These are phyloP conservation scores for Ascochyta lentis DNA, from an alignment of 2,329 filamentous ascomycete species.

Conservation along the genomic window DNA sequence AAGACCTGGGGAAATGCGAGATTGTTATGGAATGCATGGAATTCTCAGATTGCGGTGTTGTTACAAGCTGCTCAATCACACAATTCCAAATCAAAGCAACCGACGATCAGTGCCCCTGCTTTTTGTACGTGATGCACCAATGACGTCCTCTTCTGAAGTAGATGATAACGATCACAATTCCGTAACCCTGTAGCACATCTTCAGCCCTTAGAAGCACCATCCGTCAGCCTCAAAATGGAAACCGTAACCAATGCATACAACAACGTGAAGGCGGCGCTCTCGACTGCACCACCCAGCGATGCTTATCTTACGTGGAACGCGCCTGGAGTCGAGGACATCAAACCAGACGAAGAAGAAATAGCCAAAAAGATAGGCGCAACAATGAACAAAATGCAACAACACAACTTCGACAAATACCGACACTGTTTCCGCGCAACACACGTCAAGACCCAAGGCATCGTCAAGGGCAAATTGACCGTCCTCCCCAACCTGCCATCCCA, in stretches of 20 bases:
- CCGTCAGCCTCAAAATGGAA: neutral
- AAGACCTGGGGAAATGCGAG: neutral
- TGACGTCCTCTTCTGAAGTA: neutral
- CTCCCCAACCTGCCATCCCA: conserved; percentile 34
- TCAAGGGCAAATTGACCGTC: conserved; percentile 25
- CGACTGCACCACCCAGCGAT: conserved; percentile 29
- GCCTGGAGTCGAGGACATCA: conserved; percentile 41
- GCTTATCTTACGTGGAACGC: conserved; percentile 40
- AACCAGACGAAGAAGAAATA: conserved; percentile 44
- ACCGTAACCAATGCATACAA: conserved; percentile 10
- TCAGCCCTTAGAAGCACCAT: neutral
- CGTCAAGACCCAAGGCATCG: conserved; percentile 41
- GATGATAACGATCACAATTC: neutral
- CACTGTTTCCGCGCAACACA: conserved; percentile 49
- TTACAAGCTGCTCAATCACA: neutral
- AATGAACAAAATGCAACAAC: conserved; percentile 50
- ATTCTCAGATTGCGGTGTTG: neutral
- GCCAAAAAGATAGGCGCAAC: conserved; percentile 45
- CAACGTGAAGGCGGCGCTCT: conserved; percentile 21
- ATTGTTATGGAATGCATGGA: neutral
- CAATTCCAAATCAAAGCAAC: neutral
- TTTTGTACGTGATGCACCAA: neutral
- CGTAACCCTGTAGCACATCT: neutral
- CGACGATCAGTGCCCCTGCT: neutral
- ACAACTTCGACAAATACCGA: conserved; percentile 50